Percentiles rank a stretch among this genome's conserved stretches.
Evolutionary conservation across 2,329 filamentous ascomycete genomes (phyloP).

Genomic region (Alternaria sp.): DNA sequence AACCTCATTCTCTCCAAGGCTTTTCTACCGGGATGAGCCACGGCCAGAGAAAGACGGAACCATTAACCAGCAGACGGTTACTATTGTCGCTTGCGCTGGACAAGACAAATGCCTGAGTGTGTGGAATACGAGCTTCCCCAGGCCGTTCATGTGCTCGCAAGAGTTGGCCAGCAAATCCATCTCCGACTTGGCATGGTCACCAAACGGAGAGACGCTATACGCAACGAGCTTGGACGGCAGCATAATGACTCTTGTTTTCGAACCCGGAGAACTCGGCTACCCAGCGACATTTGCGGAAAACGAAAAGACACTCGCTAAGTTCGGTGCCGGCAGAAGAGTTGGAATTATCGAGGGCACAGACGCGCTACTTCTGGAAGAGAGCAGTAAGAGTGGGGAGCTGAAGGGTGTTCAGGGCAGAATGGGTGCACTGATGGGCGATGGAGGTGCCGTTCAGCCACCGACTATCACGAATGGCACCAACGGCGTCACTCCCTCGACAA

Average conservation of each 20-base stretch:
- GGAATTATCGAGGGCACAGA: conserved; percentile 94
- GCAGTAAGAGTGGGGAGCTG: conserved; percentile 88
- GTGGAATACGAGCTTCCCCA: conserved; percentile 95
- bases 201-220: conserved; percentile 86
- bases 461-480: conserved; percentile 64
- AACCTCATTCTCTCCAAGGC: conserved; percentile 90
- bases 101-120: conserved; percentile 96
- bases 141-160: conserved; percentile 87
- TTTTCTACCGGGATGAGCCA: conserved; percentile 77
- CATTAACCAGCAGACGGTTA: conserved; percentile 66
- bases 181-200: conserved; percentile 91
- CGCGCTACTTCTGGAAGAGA: conserved; percentile 83
- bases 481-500: conserved; percentile 53
- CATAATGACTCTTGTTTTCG: conserved; percentile 81
- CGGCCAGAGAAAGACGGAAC: conserved; percentile 58
- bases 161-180: conserved; percentile 91
- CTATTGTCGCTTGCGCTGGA: conserved; percentile 94
- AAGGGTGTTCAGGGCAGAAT: conserved; percentile 92
- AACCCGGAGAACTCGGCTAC: conserved; percentile 86
- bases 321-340: conserved; percentile 84
- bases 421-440: conserved; percentile 97
- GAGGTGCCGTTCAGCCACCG: conserved; percentile 52
- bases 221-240: conserved; percentile 88
- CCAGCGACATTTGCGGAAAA: conserved; percentile 87
- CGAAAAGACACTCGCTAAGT: conserved; percentile 90